These are phyloP conservation scores for Thymus quinquecostatus DNA, from an alignment of 257 asterid species.

Conservation along the genomic window DNA sequence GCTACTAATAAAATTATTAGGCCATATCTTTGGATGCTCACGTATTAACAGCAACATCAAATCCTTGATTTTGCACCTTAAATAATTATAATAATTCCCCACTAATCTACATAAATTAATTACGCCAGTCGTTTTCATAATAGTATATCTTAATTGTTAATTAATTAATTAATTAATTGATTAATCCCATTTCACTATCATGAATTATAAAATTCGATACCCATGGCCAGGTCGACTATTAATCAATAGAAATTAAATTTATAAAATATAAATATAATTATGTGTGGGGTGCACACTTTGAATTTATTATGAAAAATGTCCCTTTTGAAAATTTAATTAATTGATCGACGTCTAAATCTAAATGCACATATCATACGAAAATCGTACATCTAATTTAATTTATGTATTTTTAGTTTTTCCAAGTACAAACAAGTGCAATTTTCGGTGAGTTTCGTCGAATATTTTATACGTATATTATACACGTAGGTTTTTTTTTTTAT, in stretches of 20 bases:
- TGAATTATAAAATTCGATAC: not conserved
- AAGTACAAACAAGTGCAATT: not conserved
- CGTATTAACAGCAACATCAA: constrained; percentile 29
- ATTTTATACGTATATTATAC: not conserved
- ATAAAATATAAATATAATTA: not conserved
- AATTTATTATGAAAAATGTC: constrained; percentile 20
- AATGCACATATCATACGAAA: not conserved
- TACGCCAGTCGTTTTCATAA: constrained; percentile 31
- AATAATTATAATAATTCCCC: constrained; percentile 18
- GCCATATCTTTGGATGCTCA: constrained; percentile 36
- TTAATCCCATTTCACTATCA: constrained; percentile 26
- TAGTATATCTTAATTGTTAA: constrained; percentile 10
- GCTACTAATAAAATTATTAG: not conserved
- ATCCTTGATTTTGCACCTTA: constrained; percentile 35
- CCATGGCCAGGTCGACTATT: not conserved
- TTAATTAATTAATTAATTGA: constrained; percentile 5
- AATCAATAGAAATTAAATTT: not conserved
- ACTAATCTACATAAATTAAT: constrained; percentile 23
- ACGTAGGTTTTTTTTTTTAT: no score
- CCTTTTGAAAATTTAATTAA: not conserved
- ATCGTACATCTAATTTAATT: not conserved
- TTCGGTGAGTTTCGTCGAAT: not conserved
- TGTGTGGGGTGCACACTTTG: constrained; percentile 5
- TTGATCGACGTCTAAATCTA: not conserved
- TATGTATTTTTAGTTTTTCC: not conserved